Evolutionary conservation across 768 basidiomycete genomes (phyloP).

Genomic region (Crepidotus variabilis): DNA sequence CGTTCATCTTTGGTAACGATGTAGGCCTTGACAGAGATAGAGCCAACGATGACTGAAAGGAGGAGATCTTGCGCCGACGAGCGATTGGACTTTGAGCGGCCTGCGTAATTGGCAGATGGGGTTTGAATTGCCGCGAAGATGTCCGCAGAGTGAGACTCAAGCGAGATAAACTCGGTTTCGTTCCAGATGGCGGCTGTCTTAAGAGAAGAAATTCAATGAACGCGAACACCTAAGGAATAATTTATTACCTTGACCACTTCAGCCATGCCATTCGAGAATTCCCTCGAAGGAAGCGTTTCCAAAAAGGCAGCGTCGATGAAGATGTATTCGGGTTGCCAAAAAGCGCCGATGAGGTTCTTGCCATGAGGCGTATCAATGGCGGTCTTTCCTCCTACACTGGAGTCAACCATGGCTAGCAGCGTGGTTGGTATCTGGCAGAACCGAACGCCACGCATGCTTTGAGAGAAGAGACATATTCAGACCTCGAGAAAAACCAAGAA

Average conservation of each 20-base stretch:
- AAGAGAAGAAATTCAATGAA: constrained; percentile 3
- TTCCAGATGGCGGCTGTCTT: constrained; percentile 99
- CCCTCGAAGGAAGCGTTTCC: constrained; percentile 85
- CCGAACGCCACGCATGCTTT: constrained; percentile 93
- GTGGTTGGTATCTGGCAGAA: constrained; percentile 97
- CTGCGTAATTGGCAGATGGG: constrained; percentile 54
- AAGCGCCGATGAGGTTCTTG: constrained; percentile 97
- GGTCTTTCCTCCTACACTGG: constrained; percentile 95
- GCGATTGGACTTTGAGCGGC: constrained; percentile 60
- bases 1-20: constrained; percentile 97
- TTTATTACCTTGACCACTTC: constrained; percentile 88
- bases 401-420: constrained; percentile 97
- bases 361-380: constrained; percentile 99
- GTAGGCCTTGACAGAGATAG: constrained; percentile 93
- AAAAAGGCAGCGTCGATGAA: constrained; percentile 98
- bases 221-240: not conserved
- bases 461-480: not conserved
- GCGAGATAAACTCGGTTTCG: constrained; percentile 79
- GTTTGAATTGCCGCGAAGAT: constrained; percentile 84
- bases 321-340: constrained; percentile 97
- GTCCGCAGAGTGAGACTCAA: constrained; percentile 82
- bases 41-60: constrained; percentile 87
- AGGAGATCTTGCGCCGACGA: constrained; percentile 78
- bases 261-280: constrained; percentile 99
- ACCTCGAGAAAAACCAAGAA: not conserved